These are phyloP conservation scores for Letharia lupina DNA, from an alignment of 495 filamentous ascomycete species.

Conservation along the genomic window DNA sequence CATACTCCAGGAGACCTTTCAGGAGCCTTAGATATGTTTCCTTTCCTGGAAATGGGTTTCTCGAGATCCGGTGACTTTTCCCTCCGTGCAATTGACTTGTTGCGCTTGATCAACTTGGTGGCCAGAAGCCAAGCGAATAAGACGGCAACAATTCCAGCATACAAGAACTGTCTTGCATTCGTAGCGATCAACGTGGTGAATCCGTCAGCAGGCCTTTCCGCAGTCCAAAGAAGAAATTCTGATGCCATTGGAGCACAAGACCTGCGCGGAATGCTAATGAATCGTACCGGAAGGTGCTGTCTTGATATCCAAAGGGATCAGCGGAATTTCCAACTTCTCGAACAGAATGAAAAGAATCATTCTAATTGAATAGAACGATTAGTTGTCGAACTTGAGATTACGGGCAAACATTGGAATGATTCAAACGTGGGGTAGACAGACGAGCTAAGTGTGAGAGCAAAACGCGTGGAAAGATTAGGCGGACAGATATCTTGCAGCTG, in stretches of 20 bases:
- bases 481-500: constrained; percentile 12
- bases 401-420: background rate
- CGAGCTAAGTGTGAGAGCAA: background rate
- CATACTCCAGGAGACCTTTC: constrained; percentile 45
- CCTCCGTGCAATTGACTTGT: constrained; percentile 8
- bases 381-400: background rate
- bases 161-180: constrained; percentile 8
- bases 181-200: background rate
- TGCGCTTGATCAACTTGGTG: constrained; percentile 8
- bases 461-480: constrained; percentile 2
- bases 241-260: constrained; percentile 1
- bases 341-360: background rate
- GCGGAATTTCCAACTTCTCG: background rate
- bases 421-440: background rate
- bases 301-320: background rate
- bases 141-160: constrained; percentile 14
- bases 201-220: background rate
- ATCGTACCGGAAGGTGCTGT: background rate
- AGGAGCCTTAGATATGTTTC: constrained; percentile 15
- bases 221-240: background rate
- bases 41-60: constrained; percentile 18
- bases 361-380: background rate
- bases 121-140: constrained; percentile 16
- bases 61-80: constrained; percentile 21
- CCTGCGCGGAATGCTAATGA: too few relatives aligned